Evolutionary conservation across 495 filamentous ascomycete species (phyloP).

Genomic region (Saxophila tyrrhenica): DNA sequence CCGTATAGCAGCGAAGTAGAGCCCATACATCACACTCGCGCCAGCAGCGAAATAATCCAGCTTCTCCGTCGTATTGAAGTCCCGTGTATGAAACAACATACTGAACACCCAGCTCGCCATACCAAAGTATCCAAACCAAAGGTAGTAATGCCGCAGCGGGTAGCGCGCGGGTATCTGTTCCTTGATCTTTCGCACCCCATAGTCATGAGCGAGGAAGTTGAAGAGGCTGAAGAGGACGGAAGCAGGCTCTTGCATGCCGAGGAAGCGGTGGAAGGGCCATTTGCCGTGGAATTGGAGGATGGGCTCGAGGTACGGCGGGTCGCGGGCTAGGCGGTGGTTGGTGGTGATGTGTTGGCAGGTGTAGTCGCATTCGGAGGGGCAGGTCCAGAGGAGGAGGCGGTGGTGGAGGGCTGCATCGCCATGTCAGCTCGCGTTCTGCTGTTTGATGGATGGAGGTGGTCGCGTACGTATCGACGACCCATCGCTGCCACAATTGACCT

Average conservation of each 20-base stretch:
- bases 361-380: conserved; percentile 92
- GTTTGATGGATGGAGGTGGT: background rate
- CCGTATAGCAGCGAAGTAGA: conserved; percentile 72
- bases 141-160: conserved; percentile 69
- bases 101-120: conserved; percentile 76
- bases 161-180: conserved; percentile 59
- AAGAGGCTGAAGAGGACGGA: conserved; percentile 85
- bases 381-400: conserved; percentile 65
- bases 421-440: background rate
- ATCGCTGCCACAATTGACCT: conserved; percentile 59
- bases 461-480: conserved; percentile 42
- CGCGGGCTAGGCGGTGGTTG: conserved; percentile 51
- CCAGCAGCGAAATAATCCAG: conserved; percentile 94
- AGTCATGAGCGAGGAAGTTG: conserved; percentile 78
- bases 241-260: conserved; percentile 91
- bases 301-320: conserved; percentile 50
- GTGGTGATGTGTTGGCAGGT: conserved; percentile 94
- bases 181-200: conserved; percentile 60
- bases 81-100: conserved; percentile 80
- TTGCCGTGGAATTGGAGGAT: conserved; percentile 97
- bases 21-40: conserved; percentile 77
- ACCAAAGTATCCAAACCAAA: conserved; percentile 68
- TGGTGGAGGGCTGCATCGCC: conserved; percentile 46
- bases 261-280: conserved; percentile 86
- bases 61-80: conserved; percentile 79